These are phyloP conservation scores for Candida ovalis DNA, from an alignment of 805 yeast genomes.

Conservation along the genomic window DNA sequence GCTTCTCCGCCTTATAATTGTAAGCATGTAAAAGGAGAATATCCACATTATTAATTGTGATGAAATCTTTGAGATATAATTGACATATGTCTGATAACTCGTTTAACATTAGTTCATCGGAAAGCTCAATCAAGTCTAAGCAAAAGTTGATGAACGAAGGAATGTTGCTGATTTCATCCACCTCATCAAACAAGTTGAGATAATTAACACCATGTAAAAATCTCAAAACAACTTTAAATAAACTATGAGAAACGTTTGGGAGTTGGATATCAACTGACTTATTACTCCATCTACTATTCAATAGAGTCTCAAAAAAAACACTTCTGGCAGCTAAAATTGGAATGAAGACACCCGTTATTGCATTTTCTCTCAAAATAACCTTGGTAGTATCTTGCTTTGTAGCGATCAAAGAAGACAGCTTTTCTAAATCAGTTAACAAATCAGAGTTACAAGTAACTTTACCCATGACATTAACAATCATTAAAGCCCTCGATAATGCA, in stretches of 20 bases:
- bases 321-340: slow-evolving; percentile 53
- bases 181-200: slow-evolving; percentile 35
- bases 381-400: slow-evolving; percentile 15
- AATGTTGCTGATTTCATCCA: slow-evolving; percentile 19
- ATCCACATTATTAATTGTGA: slow-evolving; percentile 57
- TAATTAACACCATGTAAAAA: slow-evolving; percentile 56
- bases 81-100: slow-evolving; percentile 62
- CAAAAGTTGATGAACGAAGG: slow-evolving; percentile 47
- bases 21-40: slow-evolving; percentile 53
- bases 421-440: slow-evolving; percentile 17
- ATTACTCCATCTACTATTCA: slow-evolving; percentile 52
- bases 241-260: slow-evolving; percentile 35
- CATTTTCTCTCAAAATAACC: slow-evolving; percentile 46
- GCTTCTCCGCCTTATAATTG: slow-evolving; percentile 45
- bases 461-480: slow-evolving; percentile 28
- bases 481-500: slow-evolving; percentile 20
- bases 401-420: slow-evolving; percentile 7
- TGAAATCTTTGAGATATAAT: slow-evolving; percentile 50
- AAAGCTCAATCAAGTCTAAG: slow-evolving; percentile 54
- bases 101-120: slow-evolving; percentile 61
- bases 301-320: slow-evolving; percentile 57
- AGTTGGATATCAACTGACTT: slow-evolving; percentile 26
- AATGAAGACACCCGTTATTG: slow-evolving; percentile 41
- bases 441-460: slow-evolving; percentile 18
- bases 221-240: slow-evolving; percentile 47